Percentiles rank a stretch among this genome's conserved stretches.
Conservation (phyloP, 257 asterid species). For the Ocimum tenuiflorum region DNA sequence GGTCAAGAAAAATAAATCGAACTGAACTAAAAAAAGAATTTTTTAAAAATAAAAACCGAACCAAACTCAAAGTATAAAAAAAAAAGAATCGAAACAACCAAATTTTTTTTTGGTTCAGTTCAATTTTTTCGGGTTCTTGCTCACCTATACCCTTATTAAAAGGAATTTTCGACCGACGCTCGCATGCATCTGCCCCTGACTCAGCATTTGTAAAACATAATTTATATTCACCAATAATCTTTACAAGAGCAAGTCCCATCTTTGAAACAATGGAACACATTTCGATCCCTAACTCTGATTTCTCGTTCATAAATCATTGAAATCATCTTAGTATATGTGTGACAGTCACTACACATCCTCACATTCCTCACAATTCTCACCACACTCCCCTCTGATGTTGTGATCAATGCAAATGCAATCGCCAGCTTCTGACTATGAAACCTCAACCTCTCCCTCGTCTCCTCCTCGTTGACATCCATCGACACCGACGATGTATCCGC, state of each 20-base stretch:
- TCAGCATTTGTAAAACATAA: not conserved
- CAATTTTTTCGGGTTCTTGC: too few species aligned
- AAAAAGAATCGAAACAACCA: too few species aligned
- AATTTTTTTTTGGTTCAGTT: too few species aligned
- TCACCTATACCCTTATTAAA: too few species aligned
- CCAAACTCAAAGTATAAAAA: too few species aligned
- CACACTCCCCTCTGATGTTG: conserved; percentile 34
- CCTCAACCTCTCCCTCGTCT: conserved; percentile 53
- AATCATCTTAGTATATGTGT: conserved; percentile 54
- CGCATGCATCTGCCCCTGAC: not conserved
- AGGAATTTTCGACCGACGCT: too few species aligned
- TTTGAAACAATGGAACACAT: conserved; percentile 70
- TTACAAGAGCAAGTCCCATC: conserved; percentile 75
- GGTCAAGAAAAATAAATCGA: too few species aligned
- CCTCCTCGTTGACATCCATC: conserved; percentile 68
- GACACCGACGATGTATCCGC: conserved; percentile 55
- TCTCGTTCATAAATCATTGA: conserved; percentile 60
- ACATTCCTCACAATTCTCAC: conserved; percentile 66
- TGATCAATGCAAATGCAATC: conserved; percentile 60
- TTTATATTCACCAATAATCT: conserved; percentile 60
- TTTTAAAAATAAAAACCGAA: too few species aligned
- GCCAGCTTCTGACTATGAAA: conserved; percentile 75
- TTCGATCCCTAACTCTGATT: conserved; percentile 62
- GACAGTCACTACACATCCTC: conserved; percentile 89
- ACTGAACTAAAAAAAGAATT: too few species aligned